Percentiles rank a stretch among this genome's conserved stretches.
These are phyloP conservation scores for Annona squamosa DNA, from an alignment of 164 flowering plant species.

Conservation along the genomic window DNA sequence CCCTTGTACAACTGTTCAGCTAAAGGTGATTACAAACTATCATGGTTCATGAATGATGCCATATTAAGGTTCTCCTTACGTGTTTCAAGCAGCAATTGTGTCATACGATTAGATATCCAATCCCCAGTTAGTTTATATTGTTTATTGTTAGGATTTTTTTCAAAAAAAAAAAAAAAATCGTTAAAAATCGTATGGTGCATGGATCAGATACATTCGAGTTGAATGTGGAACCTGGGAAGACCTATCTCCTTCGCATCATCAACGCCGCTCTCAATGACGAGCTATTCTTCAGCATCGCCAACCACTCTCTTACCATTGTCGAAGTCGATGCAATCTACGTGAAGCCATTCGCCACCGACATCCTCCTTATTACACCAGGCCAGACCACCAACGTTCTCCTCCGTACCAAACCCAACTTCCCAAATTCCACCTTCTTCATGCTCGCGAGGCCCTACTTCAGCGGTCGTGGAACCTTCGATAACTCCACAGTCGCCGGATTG, in stretches of 20 bases:
- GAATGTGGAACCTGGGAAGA: conserved; percentile 48
- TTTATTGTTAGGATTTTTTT: too few species aligned
- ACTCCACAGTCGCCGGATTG: conserved; percentile 39
- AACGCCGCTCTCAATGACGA: conserved; percentile 64
- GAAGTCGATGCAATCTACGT: conserved; percentile 48
- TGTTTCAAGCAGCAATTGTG: too few species aligned
- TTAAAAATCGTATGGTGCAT: background rate
- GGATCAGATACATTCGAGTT: conserved; percentile 42
- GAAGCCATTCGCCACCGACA: conserved; percentile 39
- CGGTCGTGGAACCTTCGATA: conserved; percentile 40
- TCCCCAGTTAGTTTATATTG: too few species aligned
- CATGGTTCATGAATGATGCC: too few species aligned
- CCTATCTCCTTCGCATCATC: conserved; percentile 47
- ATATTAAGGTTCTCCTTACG: too few species aligned
- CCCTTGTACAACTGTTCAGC: conserved; percentile 47
- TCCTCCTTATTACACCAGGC: conserved; percentile 42
- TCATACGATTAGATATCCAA: too few species aligned
- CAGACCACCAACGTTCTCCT: conserved; percentile 60
- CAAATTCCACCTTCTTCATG: conserved; percentile 47
- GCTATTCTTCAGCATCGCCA: conserved; percentile 59
- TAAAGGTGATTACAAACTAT: conserved; percentile 24
- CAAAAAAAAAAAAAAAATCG: too few species aligned
- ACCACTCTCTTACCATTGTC: conserved; percentile 47
- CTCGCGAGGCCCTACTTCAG: conserved; percentile 42
- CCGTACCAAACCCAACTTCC: conserved; percentile 26